Conservation (phyloP, 345 rosid genomes). For the Hypericum perforatum region DNA sequence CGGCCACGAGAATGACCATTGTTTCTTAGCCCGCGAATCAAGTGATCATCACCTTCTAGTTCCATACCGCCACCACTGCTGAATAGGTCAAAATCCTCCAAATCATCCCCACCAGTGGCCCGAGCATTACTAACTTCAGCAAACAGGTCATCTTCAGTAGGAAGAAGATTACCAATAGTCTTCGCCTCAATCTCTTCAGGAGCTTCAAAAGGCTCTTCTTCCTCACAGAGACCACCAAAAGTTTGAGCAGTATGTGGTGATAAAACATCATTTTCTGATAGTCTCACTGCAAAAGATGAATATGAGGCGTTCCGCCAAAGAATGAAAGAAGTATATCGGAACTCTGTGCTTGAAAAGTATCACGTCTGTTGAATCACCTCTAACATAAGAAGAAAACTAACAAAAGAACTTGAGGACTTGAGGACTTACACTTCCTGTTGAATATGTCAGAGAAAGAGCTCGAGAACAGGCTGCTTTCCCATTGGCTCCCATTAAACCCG, state of each 20-base stretch:
- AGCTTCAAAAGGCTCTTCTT: slow-evolving; percentile 61
- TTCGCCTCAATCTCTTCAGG: slow-evolving; percentile 80
- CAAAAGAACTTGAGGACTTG: too few relatives aligned
- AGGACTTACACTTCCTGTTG: slow-evolving; percentile 47
- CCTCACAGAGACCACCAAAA: slow-evolving; percentile 42
- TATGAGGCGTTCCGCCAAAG: background rate
- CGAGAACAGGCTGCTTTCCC: slow-evolving; percentile 10
- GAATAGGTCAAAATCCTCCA: slow-evolving; percentile 79
- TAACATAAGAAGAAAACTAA: too few relatives aligned
- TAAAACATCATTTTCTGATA: slow-evolving; percentile 35
- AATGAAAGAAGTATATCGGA: background rate
- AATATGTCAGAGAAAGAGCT: slow-evolving; percentile 10
- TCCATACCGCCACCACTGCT: slow-evolving; percentile 95
- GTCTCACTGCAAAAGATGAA: slow-evolving; percentile 42
- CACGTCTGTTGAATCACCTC: too few relatives aligned
- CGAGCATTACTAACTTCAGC: slow-evolving; percentile 67
- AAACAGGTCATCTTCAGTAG: slow-evolving; percentile 84
- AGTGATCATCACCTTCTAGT: slow-evolving; percentile 42
- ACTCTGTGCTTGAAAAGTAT: too few relatives aligned
- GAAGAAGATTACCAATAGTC: slow-evolving; percentile 86
- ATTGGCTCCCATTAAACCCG: background rate
- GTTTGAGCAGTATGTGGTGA: slow-evolving; percentile 34
- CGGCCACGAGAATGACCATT: slow-evolving; percentile 17
- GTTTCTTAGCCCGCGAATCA: too few relatives aligned
- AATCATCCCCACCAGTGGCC: slow-evolving; percentile 35